These are phyloP conservation scores for Vitis hybrid DNA, from an alignment of 177 flowering plant genomes.

Conservation along the genomic window DNA sequence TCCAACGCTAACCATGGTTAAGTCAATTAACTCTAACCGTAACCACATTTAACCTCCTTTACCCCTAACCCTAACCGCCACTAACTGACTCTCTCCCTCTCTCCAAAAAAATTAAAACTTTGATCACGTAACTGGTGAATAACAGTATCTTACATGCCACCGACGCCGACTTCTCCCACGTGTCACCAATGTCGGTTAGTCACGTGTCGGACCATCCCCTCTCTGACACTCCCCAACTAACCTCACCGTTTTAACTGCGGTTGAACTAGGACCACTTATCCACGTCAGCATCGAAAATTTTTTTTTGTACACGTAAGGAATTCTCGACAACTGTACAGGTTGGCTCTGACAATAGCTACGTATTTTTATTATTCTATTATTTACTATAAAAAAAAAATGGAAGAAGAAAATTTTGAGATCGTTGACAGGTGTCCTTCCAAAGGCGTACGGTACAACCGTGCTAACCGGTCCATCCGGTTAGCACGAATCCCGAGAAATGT, in stretches of 20 bases:
- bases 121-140: too few species aligned
- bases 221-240: neutral
- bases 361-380: too few species aligned
- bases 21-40: conserved; percentile 4
- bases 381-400: too few species aligned
- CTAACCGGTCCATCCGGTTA: too few species aligned
- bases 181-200: conserved; percentile 28
- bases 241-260: neutral
- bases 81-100: conserved; percentile 20
- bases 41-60: neutral
- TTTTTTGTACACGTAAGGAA: too few species aligned
- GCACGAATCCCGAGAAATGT: too few species aligned
- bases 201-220: conserved; percentile 27
- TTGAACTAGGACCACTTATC: neutral
- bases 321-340: too few species aligned
- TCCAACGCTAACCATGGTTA: conserved; percentile 23
- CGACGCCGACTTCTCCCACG: conserved; percentile 1
- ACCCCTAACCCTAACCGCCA: conserved; percentile 21
- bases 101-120: neutral
- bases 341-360: too few species aligned
- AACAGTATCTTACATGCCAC: too few species aligned
- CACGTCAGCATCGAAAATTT: neutral
- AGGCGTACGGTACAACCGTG: conserved; percentile 1
- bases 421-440: conserved; percentile 10
- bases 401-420: too few species aligned